phyloP scores from a whole-genome alignment of 495 filamentous ascomycete genomes.

The Mycothermus thermophilus region DNA sequence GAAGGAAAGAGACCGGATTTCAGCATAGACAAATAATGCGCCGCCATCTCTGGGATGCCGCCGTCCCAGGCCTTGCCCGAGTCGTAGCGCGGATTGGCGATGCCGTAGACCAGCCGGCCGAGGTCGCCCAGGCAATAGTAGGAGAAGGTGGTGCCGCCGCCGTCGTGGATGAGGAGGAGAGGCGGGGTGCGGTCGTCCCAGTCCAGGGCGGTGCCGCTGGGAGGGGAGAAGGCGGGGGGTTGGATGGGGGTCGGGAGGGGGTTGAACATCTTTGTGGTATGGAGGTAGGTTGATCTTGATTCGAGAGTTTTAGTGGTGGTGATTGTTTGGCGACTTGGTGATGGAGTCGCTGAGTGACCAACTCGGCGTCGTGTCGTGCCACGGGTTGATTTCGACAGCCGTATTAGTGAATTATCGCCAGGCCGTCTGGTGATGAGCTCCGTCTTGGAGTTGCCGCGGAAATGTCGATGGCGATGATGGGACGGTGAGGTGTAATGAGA shows the following conservation, averaged over 20 bases:
- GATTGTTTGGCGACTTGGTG: neutral
- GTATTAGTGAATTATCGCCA: too few relatives aligned
- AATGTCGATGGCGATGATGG: too few relatives aligned
- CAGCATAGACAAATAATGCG: constrained; percentile 20
- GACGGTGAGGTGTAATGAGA: too few relatives aligned
- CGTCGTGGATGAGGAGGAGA: constrained; percentile 31
- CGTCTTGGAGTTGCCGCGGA: too few relatives aligned
- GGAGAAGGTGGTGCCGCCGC: constrained; percentile 27
- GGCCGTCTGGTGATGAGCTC: too few relatives aligned
- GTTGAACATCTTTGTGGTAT: constrained; percentile 18
- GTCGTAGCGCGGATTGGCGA: constrained; percentile 25
- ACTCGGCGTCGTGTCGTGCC: too few relatives aligned
- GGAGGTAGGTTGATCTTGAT: neutral
- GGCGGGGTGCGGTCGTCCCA: constrained; percentile 16
- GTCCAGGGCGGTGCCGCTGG: neutral
- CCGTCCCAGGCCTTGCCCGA: constrained; percentile 15
- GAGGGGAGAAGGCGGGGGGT: neutral
- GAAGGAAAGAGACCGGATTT: too few relatives aligned
- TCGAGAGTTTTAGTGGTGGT: neutral
- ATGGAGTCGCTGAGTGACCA: too few relatives aligned
- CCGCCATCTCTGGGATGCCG: constrained; percentile 25
- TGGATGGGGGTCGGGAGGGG: constrained; percentile 18
- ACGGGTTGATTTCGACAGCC: too few relatives aligned
- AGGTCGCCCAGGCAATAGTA: constrained; percentile 26
- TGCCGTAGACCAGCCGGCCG: constrained; percentile 22